phyloP scores from a whole-genome alignment of 2,329 filamentous ascomycete genomes.

The Apiospora kogelbergensis region DNA sequence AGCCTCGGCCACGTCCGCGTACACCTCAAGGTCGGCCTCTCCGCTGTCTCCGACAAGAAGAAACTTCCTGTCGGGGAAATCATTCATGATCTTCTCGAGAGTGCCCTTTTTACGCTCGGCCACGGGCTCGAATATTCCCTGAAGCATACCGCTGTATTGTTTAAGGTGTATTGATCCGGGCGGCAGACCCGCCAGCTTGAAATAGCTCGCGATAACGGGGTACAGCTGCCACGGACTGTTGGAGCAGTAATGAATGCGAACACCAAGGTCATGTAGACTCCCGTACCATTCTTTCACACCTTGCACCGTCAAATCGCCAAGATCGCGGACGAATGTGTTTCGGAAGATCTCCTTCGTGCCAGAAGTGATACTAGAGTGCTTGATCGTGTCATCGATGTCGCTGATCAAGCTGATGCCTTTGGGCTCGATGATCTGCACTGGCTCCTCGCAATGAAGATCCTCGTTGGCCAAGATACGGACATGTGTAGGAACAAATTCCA shows the following conservation, averaged over 20 bases:
- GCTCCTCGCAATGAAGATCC: conserved; percentile 76
- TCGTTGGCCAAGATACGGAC: conserved; percentile 86
- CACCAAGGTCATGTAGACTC: conserved; percentile 73
- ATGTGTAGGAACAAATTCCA: conserved; percentile 90
- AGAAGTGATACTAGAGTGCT: conserved; percentile 84
- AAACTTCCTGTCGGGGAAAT: conserved; percentile 89
- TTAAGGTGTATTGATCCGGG: conserved; percentile 92
- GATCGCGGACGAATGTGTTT: conserved; percentile 86
- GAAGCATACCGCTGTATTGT: conserved; percentile 94
- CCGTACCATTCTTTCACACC: conserved; percentile 85
- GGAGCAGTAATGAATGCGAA: conserved; percentile 95
- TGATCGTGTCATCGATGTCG: conserved; percentile 97
- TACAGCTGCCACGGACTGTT: conserved; percentile 99
- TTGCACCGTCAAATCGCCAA: conserved; percentile 78
- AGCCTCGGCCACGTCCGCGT: conserved; percentile 85
- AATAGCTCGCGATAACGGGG: conserved; percentile 83
- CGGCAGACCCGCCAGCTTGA: conserved; percentile 77
- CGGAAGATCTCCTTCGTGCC: conserved; percentile 94
- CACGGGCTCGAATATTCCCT: conserved; percentile 97
- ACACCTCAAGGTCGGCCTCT: conserved; percentile 95
- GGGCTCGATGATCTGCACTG: conserved; percentile 74
- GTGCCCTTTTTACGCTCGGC: conserved; percentile 91
- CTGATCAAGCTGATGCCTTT: conserved; percentile 89
- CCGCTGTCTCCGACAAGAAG: conserved; percentile 93
- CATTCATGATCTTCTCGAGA: conserved; percentile 78